Evolutionary conservation across 2,329 filamentous ascomycete genomes (phyloP).

Genomic region (Aspergillus aculeatinus): DNA sequence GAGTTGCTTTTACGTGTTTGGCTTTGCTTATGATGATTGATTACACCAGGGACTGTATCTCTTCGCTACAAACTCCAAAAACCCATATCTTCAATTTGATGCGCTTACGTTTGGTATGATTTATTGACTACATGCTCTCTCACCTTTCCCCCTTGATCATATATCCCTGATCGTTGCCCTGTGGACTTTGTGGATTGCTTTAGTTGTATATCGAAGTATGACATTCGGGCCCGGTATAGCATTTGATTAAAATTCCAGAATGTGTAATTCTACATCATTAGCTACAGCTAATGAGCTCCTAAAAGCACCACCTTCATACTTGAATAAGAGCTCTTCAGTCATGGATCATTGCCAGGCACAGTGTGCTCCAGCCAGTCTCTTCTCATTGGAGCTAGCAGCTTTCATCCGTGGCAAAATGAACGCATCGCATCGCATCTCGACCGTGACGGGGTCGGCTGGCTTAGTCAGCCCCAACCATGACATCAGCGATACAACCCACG

Average conservation of each 20-base stretch:
- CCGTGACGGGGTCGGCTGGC: no score
- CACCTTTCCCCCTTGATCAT: no score
- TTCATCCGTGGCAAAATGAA: no score
- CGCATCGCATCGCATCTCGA: no score
- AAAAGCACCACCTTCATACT: background rate
- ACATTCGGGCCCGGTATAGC: background rate
- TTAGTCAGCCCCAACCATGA: no score
- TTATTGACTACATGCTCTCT: background rate
- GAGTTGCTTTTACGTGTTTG: background rate
- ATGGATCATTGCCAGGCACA: no score
- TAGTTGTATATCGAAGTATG: background rate
- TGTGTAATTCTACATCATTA: background rate
- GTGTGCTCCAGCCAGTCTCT: no score
- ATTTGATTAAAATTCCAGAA: background rate
- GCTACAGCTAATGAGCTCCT: background rate
- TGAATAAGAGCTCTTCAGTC: no score
- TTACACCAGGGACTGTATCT: no score
- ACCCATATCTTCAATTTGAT: background rate
- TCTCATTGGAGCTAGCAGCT: no score
- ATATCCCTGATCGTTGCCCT: background rate
- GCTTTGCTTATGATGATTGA: background rate
- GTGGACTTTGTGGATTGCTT: background rate
- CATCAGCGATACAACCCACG: no score
- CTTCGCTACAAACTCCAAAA: background rate
- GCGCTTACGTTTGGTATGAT: constrained; percentile 2